Evolutionary conservation across 2,329 filamentous ascomycete species (phyloP).

Genomic region (Penicillium sp.): DNA sequence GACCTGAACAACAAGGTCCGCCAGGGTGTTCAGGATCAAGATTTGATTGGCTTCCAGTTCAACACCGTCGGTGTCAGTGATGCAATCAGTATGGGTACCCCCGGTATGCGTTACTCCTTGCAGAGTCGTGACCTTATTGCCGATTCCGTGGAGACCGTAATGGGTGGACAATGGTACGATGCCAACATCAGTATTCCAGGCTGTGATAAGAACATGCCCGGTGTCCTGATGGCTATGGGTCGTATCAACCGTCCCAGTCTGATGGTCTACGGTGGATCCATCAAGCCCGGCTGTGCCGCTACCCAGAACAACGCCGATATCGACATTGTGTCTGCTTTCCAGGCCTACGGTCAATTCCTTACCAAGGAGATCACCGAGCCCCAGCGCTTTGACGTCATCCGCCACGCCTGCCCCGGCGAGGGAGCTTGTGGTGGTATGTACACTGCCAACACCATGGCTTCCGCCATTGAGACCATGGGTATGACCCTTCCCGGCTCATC

Average conservation of each 20-base stretch:
- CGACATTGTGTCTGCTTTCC: slow-evolving; percentile 96
- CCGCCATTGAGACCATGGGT: slow-evolving; percentile 68
- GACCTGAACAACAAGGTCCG: slow-evolving; percentile 79
- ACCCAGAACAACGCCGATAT: slow-evolving; percentile 71
- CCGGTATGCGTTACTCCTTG: slow-evolving; percentile 91
- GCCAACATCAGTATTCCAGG: slow-evolving; percentile 94
- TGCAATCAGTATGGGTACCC: slow-evolving; percentile 96
- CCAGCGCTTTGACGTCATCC: slow-evolving; percentile 89
- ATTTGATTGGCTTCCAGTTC: slow-evolving; percentile 91
- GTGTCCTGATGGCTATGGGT: slow-evolving; percentile 89
- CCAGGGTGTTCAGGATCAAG: slow-evolving; percentile 69
- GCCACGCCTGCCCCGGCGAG: slow-evolving; percentile 80
- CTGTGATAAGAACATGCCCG: slow-evolving; percentile 99
- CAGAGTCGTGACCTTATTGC: slow-evolving; percentile 96
- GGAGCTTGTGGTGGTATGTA: slow-evolving; percentile 88
- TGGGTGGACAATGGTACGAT: slow-evolving; percentile 98
- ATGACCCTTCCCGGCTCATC: slow-evolving; percentile 81
- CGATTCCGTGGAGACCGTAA: slow-evolving; percentile 97
- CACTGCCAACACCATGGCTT: slow-evolving; percentile 75
- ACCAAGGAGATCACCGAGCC: slow-evolving; percentile 87
- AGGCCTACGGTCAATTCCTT: slow-evolving; percentile 94
- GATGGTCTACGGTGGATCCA: slow-evolving; percentile 97
- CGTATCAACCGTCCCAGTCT: slow-evolving; percentile 89
- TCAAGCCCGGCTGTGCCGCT: slow-evolving; percentile 81
- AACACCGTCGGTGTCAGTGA: slow-evolving; percentile 98